phyloP scores from a whole-genome alignment of 805 yeast genomes.

The Pichia insulana region DNA sequence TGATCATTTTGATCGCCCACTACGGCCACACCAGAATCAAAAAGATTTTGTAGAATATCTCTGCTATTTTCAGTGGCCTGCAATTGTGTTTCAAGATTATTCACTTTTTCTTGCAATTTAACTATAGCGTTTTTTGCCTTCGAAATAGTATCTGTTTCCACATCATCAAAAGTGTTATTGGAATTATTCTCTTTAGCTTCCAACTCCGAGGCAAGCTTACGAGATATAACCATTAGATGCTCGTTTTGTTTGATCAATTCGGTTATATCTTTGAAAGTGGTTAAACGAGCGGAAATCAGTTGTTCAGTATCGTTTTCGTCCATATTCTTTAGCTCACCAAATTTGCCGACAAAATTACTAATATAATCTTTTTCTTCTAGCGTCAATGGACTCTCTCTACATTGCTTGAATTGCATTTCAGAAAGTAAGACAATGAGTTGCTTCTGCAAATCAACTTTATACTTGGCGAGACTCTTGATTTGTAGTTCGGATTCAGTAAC shows the following conservation, averaged over 20 bases:
- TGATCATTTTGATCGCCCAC: conserved; percentile 9
- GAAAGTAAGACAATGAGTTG: conserved; percentile 73
- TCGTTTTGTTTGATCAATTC: conserved; percentile 71
- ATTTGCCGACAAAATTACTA: conserved; percentile 38
- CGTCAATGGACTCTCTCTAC: conserved; percentile 53
- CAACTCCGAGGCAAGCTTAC: conserved; percentile 63
- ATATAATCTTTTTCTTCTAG: conserved; percentile 58
- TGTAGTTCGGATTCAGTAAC: conserved; percentile 39
- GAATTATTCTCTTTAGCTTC: conserved; percentile 51
- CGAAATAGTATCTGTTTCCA: conserved; percentile 21
- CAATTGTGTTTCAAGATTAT: conserved; percentile 41
- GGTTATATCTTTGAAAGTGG: conserved; percentile 55
- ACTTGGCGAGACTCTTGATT: conserved; percentile 40
- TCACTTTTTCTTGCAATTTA: conserved; percentile 51
- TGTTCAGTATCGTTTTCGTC: conserved; percentile 57
- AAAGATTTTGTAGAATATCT: conserved; percentile 43
- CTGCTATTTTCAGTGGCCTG: conserved; percentile 55
- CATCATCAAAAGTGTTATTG: conserved; percentile 38
- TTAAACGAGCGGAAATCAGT: conserved; percentile 64
- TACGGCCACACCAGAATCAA: conserved; percentile 24
- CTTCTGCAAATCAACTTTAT: conserved; percentile 65
- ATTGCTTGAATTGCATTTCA: conserved; percentile 50
- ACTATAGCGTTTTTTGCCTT: conserved; percentile 59
- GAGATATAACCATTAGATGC: conserved; percentile 56
- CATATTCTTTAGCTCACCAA: conserved; percentile 10